Evolutionary conservation across 140 eudicot genomes (phyloP), one percentile per base, ranked within the genome.

Genomic region (Erigeron philadelphicus): DNA sequence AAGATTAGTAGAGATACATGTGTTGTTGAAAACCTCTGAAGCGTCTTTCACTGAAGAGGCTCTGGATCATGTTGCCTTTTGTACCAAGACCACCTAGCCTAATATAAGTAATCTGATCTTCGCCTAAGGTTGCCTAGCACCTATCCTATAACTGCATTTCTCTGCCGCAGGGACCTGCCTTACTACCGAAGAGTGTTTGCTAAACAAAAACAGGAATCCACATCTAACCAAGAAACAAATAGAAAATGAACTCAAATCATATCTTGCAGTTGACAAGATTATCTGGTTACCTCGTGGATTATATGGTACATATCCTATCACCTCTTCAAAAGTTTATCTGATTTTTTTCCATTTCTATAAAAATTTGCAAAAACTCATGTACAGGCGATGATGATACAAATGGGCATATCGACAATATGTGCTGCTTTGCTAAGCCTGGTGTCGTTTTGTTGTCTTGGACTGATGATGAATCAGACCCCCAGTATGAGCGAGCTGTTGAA

Each of bases 301-400:
- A 64, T 81, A 50, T 56, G 98, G 98, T 88, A 86, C 67, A 9
- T 72, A 31, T 68, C 49, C 9, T 9, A 43, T 9, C 1, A 40
- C 3, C 35, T 41, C 9, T 5, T 10, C 2, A 1, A 42, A 16
- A n/a, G 38, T 10, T 10, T 5, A 1, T 40, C 13, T 21, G 23
- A 21, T 63, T 1, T 49, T 5, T 17, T 49, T 7, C 6, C 58
- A 6, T 52, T 15, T 1, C 0, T 3, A 52, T 52, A 1, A 15
- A n/a, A 4, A 6, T 49, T 49, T 49, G 56, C 9, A 6, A 5
- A 15, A 56, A 59, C 42, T 11, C 31, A 5, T 44, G 59, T 56
- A 40, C 86, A 91, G 97, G 98, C 19, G 98, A 93, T 71, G 95
- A 93, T 78, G 98, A 93, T 75, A 93, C 98, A 2, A 89, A 89